Conservation (phyloP, 2,329 filamentous ascomycete genomes). For the Spiromastix sp. region DNA sequence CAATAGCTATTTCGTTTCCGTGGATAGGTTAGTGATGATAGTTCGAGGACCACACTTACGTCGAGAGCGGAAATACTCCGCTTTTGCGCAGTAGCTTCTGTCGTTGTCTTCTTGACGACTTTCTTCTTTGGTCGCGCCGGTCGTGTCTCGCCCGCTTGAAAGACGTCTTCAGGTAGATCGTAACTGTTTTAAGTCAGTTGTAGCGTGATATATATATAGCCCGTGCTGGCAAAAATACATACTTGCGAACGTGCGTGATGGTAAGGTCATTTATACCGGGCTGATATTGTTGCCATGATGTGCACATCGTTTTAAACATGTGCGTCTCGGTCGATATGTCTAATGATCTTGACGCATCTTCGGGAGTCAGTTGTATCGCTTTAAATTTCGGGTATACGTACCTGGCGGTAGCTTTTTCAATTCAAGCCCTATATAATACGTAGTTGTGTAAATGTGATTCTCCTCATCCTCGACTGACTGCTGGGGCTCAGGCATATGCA, state of each 20-base stretch:
- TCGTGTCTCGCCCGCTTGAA: conserved; percentile 64
- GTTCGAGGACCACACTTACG: conserved; percentile 25
- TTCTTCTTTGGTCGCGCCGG: conserved; percentile 51
- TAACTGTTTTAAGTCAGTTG: conserved; percentile 39
- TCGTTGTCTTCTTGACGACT: conserved; percentile 25
- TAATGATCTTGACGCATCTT: conserved; percentile 37
- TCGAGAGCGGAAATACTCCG: conserved; percentile 30
- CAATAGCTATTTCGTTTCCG: too few species aligned
- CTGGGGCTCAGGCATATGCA: conserved; percentile 27
- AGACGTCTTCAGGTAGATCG: conserved; percentile 82
- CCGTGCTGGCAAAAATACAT: conserved; percentile 26
- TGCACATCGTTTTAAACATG: conserved; percentile 77
- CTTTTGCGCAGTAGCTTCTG: conserved; percentile 26
- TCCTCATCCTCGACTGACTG: conserved; percentile 31
- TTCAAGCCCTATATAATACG: conserved; percentile 87
- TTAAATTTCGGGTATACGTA: conserved; percentile 33
- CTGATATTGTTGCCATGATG: conserved; percentile 64
- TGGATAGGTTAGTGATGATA: conserved; percentile 2
- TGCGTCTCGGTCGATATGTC: conserved; percentile 63
- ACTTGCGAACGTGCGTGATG: conserved; percentile 81
- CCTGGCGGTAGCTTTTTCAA: conserved; percentile 62
- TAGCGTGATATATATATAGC: conserved; percentile 3
- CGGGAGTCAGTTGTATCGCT: conserved; percentile 21
- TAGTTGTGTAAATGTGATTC: conserved; percentile 68
- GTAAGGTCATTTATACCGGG: conserved; percentile 65